phyloP scores from a whole-genome alignment of 768 basidiomycete species.

The Tricholoma terreum region DNA sequence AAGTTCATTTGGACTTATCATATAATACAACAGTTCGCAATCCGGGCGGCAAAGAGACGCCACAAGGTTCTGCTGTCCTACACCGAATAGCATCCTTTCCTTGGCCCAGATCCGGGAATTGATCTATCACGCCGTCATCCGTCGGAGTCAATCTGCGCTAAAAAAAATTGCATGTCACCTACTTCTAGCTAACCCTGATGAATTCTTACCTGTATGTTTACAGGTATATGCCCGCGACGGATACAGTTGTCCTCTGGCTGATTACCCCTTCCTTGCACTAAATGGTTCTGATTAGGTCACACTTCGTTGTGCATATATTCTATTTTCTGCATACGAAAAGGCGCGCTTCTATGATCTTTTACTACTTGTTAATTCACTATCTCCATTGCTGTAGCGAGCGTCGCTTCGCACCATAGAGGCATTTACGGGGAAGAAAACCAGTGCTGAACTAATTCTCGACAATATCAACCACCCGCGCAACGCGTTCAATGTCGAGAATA shows the following conservation, averaged over 20 bases:
- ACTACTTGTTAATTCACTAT: neutral
- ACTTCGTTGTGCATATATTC: too few species aligned
- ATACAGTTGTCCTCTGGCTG: too few species aligned
- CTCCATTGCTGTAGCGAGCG: too few species aligned
- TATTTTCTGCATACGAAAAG: too few species aligned
- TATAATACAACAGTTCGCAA: neutral
- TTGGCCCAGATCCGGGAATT: too few species aligned
- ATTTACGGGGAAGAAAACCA: slow-evolving; percentile 1
- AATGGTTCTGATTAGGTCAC: too few species aligned
- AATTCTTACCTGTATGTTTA: neutral
- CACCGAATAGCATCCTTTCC: too few species aligned
- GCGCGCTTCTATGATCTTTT: neutral
- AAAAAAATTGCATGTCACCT: neutral
- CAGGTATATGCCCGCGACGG: neutral
- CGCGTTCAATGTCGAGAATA: slow-evolving; percentile 5
- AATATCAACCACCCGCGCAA: slow-evolving; percentile 13
- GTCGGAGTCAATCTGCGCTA: slow-evolving; percentile 1
- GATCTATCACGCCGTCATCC: too few species aligned
- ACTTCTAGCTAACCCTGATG: too few species aligned
- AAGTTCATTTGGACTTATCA: neutral
- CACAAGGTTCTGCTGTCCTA: too few species aligned
- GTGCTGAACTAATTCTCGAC: neutral
- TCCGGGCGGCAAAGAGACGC: too few species aligned
- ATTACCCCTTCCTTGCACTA: too few species aligned
- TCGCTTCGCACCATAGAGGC: neutral